phyloP scores from a whole-genome alignment of 768 basidiomycete species.

The Tulasnella sp. region DNA sequence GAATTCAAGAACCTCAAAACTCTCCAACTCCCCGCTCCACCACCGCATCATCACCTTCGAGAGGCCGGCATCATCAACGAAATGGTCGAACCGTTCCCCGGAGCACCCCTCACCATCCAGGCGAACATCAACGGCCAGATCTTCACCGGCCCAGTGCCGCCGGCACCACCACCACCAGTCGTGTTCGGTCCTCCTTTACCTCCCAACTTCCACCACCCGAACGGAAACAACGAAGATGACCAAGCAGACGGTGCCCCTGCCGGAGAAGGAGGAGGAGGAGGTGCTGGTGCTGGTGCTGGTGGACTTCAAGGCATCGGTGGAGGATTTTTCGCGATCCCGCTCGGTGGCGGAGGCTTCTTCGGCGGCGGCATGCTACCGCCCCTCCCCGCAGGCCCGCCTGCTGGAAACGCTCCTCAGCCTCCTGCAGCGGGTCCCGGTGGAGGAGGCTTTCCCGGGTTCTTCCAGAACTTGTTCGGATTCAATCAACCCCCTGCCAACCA shows the following conservation, averaged over 20 bases:
- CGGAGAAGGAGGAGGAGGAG: too few relatives aligned
- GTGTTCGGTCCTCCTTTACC: constrained; percentile 14
- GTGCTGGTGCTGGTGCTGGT: background rate
- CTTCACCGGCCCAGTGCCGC: background rate
- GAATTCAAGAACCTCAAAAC: constrained; percentile 26
- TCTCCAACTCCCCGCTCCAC: constrained; percentile 28
- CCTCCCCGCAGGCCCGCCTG: background rate
- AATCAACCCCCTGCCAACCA: background rate
- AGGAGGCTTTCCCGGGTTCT: background rate
- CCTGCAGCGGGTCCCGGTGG: constrained; percentile 11
- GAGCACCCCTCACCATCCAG: constrained; percentile 1
- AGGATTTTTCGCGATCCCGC: background rate
- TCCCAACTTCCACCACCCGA: background rate
- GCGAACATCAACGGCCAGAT: constrained; percentile 27
- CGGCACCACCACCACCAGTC: constrained; percentile 4
- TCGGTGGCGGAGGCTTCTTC: background rate
- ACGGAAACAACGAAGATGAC: background rate
- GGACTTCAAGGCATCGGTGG: background rate
- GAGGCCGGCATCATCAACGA: background rate
- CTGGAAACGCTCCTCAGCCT: background rate
- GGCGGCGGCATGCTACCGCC: background rate
- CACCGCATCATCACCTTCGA: constrained; percentile 20
- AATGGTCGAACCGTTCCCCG: background rate
- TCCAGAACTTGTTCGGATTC: background rate
- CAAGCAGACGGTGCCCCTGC: too few relatives aligned